These are phyloP conservation scores for Cyamopsis tetragonoloba DNA, from an alignment of 306 rosid genomes.

Conservation along the genomic window DNA sequence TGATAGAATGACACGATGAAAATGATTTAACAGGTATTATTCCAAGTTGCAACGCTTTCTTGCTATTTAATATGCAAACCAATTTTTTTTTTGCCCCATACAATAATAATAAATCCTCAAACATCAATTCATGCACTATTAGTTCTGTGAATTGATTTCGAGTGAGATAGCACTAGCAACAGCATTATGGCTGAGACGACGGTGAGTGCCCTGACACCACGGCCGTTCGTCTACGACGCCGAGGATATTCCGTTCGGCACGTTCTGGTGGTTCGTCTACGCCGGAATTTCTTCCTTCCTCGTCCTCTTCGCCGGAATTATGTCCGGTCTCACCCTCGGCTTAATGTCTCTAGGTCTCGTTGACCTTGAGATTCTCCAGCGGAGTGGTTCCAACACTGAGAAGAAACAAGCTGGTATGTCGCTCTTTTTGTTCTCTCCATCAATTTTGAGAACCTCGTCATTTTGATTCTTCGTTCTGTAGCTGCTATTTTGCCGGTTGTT, in stretches of 20 bases:
- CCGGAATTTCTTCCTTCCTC: slow-evolving; percentile 46
- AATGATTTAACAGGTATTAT: too few relatives aligned
- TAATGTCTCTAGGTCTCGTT: slow-evolving; percentile 73
- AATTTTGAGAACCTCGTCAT: background rate
- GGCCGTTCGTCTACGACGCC: slow-evolving; percentile 34
- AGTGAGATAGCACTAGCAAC: too few relatives aligned
- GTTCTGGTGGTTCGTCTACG: slow-evolving; percentile 63
- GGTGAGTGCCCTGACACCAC: too few relatives aligned
- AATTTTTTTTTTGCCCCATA: too few relatives aligned
- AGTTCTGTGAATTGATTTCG: too few relatives aligned
- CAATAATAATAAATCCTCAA: too few relatives aligned
- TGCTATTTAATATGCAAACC: too few relatives aligned
- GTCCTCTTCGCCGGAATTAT: slow-evolving; percentile 87
- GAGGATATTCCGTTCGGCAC: slow-evolving; percentile 65
- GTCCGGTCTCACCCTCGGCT: slow-evolving; percentile 88
- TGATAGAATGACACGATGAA: background rate
- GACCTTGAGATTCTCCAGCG: slow-evolving; percentile 85
- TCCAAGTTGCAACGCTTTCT: too few relatives aligned
- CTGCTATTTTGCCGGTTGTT: slow-evolving; percentile 69
- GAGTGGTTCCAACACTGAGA: slow-evolving; percentile 59
- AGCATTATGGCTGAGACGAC: too few relatives aligned
- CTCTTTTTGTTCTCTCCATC: background rate
- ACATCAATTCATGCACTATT: too few relatives aligned
- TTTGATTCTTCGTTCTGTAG: slow-evolving; percentile 26
- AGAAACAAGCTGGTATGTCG: slow-evolving; percentile 65